These are phyloP conservation scores for Apiotrichum veenhuisii DNA, from an alignment of 1,284 basidiomycete species.

Conservation along the genomic window DNA sequence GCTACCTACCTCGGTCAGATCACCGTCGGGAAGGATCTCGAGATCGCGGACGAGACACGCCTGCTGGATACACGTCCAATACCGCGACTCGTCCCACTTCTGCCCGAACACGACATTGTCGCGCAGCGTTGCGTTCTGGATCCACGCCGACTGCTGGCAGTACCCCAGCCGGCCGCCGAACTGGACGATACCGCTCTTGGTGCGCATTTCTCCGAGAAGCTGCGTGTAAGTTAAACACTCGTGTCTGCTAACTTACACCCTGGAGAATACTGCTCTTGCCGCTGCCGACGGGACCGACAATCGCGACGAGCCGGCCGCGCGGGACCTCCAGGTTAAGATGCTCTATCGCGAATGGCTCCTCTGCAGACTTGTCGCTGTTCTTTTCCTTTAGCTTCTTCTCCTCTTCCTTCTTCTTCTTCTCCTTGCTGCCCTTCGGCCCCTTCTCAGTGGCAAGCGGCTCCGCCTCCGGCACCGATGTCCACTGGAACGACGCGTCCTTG, in stretches of 20 bases:
- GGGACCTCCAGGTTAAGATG: slow-evolving; percentile 58
- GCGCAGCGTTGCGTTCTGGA: slow-evolving; percentile 70
- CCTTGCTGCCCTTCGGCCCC: not conserved
- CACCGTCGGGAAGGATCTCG: slow-evolving; percentile 67
- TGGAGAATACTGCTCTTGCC: slow-evolving; percentile 65
- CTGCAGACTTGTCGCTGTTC: slow-evolving; percentile 1
- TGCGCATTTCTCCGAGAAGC: slow-evolving; percentile 67
- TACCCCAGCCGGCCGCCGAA: slow-evolving; percentile 72
- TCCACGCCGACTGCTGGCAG: slow-evolving; percentile 76
- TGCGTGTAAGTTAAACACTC: slow-evolving; percentile 1
- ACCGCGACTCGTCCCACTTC: slow-evolving; percentile 63
- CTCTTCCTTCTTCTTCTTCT: not conserved
- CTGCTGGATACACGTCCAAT: slow-evolving; percentile 62
- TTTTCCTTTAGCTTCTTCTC: not conserved
- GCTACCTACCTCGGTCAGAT: slow-evolving; percentile 60
- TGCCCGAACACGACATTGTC: slow-evolving; percentile 63
- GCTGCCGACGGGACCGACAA: slow-evolving; percentile 61
- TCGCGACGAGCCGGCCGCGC: slow-evolving; percentile 60
- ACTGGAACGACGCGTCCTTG: slow-evolving; percentile 61
- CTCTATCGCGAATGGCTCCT: slow-evolving; percentile 55
- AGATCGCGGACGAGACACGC: slow-evolving; percentile 65
- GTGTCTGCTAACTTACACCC: slow-evolving; percentile 51
- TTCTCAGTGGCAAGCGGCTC: slow-evolving; percentile 2
- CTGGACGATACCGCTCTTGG: slow-evolving; percentile 55
- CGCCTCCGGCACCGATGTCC: slow-evolving; percentile 44